Evolutionary conservation across 108 stramenopile species (phyloP), one percentile per base, ranked within the genome.

Genomic region (Cyclotella kingstonii): DNA sequence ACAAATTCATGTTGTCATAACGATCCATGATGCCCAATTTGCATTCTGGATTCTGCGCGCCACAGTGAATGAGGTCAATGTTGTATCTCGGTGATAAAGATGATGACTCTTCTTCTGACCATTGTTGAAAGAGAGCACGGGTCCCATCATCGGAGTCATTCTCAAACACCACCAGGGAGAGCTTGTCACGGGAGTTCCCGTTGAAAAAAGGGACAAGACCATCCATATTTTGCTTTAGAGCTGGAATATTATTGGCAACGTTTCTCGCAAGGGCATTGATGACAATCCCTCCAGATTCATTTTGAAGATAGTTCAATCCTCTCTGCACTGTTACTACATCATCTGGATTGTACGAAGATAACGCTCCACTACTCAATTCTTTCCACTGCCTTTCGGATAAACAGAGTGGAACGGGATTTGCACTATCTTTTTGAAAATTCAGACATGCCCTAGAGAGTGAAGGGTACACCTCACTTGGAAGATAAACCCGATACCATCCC

Each of bases 141-240:
- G 75, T 76, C 9, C 75, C 79, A 55, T 80, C 79, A 12, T 70
- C 33, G 15, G 75, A 76, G 61, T 80, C 79, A 40, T 80, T 80
- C 53, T 80, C 79, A 56, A 75, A 80, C 0, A 80, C 43, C 15
- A 80, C 79, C 5, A 80, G 51, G 4, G 70, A 51, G 33, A 80
- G 62, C 44, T 66, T 66, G 26, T 65, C 57, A 19, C 25, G 54
- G 5, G 38, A 15, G 11, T 31, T 23, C 28, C 60, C 51, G 2
- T 40, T 57, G 50, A 71, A 76, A 34, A 80, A 73, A 38, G 70
- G 79, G 19, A 33, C 18, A 0, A 80, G 60, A 36, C 63, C 60
- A 17, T 80, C 75, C 57, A 80, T 49, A 57, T 80, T 80, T 38
- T 64, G 51, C 1, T 29, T 46, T 0, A 80, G 64, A 7, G 79